Conservation (phyloP, 2,329 filamentous ascomycete species). For the Fusarium nematophilum region DNA sequence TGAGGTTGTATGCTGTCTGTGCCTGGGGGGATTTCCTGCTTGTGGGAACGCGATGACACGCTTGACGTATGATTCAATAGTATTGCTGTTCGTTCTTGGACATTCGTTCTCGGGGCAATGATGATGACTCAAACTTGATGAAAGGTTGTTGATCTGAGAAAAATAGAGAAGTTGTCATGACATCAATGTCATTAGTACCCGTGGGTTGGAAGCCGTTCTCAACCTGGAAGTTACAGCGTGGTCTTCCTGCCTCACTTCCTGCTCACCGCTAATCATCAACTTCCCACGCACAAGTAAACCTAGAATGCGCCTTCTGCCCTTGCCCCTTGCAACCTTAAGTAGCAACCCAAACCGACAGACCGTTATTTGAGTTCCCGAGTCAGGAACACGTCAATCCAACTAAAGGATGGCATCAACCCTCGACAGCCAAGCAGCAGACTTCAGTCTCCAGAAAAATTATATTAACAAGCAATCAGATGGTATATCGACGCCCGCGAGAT, state of each 20-base stretch:
- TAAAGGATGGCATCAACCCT: background rate
- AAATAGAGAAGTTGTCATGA: too few species aligned
- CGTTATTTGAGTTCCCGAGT: too few species aligned
- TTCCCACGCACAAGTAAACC: constrained; percentile 1
- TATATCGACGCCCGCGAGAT: constrained; percentile 16
- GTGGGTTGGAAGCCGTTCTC: background rate
- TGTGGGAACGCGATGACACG: too few species aligned
- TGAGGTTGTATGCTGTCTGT: too few species aligned
- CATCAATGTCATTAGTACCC: too few species aligned
- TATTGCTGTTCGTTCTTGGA: too few species aligned
- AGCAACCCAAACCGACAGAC: too few species aligned
- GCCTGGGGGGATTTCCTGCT: background rate
- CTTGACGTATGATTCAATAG: too few species aligned
- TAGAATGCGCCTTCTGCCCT: background rate
- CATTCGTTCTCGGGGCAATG: too few species aligned
- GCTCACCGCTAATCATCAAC: background rate
- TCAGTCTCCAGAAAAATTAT: background rate
- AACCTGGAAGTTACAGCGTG: background rate
- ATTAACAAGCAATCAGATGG: constrained; percentile 21
- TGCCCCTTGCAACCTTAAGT: background rate
- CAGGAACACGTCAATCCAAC: too few species aligned
- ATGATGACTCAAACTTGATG: background rate
- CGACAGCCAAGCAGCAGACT: background rate
- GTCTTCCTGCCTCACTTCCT: background rate
- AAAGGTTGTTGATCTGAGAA: background rate